Evolutionary conservation across 805 yeast genomes (phyloP).

Genomic region (Saturnispora dispora): DNA sequence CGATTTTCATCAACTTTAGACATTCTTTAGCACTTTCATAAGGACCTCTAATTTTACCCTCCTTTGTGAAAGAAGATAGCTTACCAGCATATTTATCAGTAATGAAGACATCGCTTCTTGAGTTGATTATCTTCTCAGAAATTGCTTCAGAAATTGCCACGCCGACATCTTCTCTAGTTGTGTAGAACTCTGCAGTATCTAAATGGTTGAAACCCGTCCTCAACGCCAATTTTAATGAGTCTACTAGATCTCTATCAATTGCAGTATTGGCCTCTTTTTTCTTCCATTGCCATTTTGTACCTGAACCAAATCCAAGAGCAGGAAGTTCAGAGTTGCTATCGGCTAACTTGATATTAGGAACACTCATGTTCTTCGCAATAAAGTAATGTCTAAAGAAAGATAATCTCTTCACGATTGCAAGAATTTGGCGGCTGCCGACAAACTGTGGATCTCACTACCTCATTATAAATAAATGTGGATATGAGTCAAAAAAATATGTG

Average conservation of each 20-base stretch:
- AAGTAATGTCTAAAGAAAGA: neutral
- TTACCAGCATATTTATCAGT: conserved; percentile 43
- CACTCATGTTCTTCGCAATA: neutral
- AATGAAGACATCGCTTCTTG: conserved; percentile 40
- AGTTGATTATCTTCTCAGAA: conserved; percentile 14
- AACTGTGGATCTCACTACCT: neutral
- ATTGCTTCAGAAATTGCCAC: conserved; percentile 37
- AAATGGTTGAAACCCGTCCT: conserved; percentile 46
- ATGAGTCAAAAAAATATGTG: neutral
- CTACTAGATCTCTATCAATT: conserved; percentile 30
- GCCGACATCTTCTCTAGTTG: conserved; percentile 53
- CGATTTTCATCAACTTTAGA: conserved; percentile 37
- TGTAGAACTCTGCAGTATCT: conserved; percentile 58
- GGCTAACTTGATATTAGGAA: neutral
- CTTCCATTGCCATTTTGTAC: conserved; percentile 47
- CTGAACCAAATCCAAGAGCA: conserved; percentile 38
- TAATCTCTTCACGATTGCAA: neutral
- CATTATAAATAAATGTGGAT: neutral
- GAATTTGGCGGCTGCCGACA: neutral
- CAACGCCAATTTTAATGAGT: conserved; percentile 38
- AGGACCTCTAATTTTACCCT: conserved; percentile 31
- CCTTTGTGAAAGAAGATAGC: neutral
- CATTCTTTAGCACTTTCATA: conserved; percentile 37
- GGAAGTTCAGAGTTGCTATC: conserved; percentile 12
- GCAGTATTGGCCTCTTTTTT: conserved; percentile 17